Base-by-base conservation (phyloP, 768 basidiomycete species). In the Gautieria morchelliformis region DNA sequence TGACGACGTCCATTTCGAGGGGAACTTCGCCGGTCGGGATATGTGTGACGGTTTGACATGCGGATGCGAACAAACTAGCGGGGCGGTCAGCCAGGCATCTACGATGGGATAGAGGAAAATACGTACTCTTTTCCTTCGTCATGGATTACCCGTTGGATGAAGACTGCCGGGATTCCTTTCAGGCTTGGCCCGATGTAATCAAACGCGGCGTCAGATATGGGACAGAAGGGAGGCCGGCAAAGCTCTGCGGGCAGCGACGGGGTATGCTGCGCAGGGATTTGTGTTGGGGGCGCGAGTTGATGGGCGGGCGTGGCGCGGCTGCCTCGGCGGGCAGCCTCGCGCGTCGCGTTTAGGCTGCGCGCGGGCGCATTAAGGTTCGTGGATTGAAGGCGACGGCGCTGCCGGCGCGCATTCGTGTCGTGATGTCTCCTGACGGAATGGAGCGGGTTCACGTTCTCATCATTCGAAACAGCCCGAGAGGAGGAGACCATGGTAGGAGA, bases 231-330 rank as follows among this genome's bases (percentile, higher is more conserved):
- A 6, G 88, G 86, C 10, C 85, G 79, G 33, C 78, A 73, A 52
- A 90, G 81, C 39, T 74, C 80, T 56, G 85, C 79, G 17, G 87
- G 88, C 22, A 89, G 79, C 41, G 44, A 30, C 3, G 41, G 14
- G n/a, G 85, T 78, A n/a, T 85, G 87, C 22, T 89, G 80, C 52
- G 52, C 17, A 19, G 14, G 37, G 14, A 42, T 17, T 11, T 24
- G 37, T n/a, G 46, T 49, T 14, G 56, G 14, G 22, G 46, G 47
- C 24, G 47, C n/a, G 45, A 33, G 33, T 17, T 27, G 42, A 44
- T 30, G 27, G 37, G 30, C 32, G 32, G 46, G 56, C 35, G 47
- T 30, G 6, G 56, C 15, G 27, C 40, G 56, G 45, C 30, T 57
- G 30, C 22, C 6, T 32, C 56, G 56, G 20, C 56, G 56, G 22